Base-by-base conservation (phyloP, 805 yeast genomes). In the Candida maesae region DNA sequence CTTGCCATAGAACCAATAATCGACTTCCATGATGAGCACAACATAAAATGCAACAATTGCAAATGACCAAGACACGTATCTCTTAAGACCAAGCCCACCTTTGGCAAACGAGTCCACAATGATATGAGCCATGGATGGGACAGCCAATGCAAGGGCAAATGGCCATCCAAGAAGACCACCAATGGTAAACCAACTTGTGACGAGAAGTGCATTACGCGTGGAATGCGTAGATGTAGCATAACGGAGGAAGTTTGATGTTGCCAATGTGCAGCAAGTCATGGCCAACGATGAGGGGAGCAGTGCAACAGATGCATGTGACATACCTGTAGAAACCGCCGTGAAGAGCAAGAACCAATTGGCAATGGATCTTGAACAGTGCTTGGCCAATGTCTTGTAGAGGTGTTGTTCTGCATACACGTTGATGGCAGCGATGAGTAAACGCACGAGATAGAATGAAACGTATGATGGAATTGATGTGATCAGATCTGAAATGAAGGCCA, bases 121-220 rank as follows among this genome's bases (percentile, higher is more conserved):
- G 3, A 53, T 56, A 23, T 51, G 36, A 4, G 38, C n/a, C 32
- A 42, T 36, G 3, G 47, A 35, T 6, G 96, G 93, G 2, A 75
- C 49, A 2, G 79, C 79, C 41, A 88, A 60, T 0, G 74, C 79
- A 42, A 86, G 61, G 0, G 82, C 76, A 60, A 90, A 91, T 1
- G 97, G 97, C 97, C 97, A 91, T 2, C 97, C 97, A 23, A 84
- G 47, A 2, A 90, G 55, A 0, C 91, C 91, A 5, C 89, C 95
- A n/a, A 84, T 47, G 16, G 74, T 61, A 27, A 72, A 66, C 67
- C 72, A 72, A 1, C 67, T 44, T 3, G 74, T 58, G 3, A 70
- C 63, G n/a, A 41, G 37, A 2, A 65, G 45, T 0, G 62, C 54
- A 38, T 53, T 34, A 12, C 47, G 40, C 1, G 49, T 42, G 9